These are phyloP conservation scores for Pogostemon cablin DNA, from an alignment of 257 asterid species.

Conservation along the genomic window DNA sequence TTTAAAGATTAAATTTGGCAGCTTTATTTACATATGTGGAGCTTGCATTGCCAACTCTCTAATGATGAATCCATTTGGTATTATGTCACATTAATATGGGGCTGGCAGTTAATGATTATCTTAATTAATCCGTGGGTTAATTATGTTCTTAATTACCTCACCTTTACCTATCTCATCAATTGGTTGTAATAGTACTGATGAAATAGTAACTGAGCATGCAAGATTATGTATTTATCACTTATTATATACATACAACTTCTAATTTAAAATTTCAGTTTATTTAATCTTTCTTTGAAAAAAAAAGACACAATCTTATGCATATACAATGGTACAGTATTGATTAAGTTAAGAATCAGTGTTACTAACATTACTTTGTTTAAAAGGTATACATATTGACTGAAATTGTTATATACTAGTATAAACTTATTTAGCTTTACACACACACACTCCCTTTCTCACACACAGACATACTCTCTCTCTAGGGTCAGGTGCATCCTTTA, in stretches of 20 bases:
- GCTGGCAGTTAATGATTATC: slow-evolving; percentile 27
- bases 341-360: slow-evolving; percentile 49
- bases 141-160: slow-evolving; percentile 15
- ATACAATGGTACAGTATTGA: slow-evolving; percentile 52
- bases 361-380: slow-evolving; percentile 37
- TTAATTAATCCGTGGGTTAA: slow-evolving; percentile 21
- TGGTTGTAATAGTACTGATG: not conserved
- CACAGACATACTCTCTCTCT: not conserved
- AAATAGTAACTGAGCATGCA: too few relatives aligned
- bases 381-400: slow-evolving; percentile 35
- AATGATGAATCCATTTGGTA: slow-evolving; percentile 49
- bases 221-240: too few relatives aligned
- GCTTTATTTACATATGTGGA: slow-evolving; percentile 38
- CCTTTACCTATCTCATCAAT: slow-evolving; percentile 28
- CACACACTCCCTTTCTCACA: not conserved
- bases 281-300: not conserved
- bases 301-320: not conserved
- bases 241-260: too few relatives aligned
- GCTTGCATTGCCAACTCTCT: slow-evolving; percentile 48
- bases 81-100: slow-evolving; percentile 40
- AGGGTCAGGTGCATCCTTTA: slow-evolving; percentile 45
- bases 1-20: slow-evolving; percentile 40
- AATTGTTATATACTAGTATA: not conserved
- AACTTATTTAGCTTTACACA: not conserved
- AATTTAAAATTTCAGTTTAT: not conserved